Percentiles rank a stretch among this genome's conserved stretches.
These are phyloP conservation scores for Cladophialophora immunda DNA, from an alignment of 2,329 filamentous ascomycete species.

Conservation along the genomic window DNA sequence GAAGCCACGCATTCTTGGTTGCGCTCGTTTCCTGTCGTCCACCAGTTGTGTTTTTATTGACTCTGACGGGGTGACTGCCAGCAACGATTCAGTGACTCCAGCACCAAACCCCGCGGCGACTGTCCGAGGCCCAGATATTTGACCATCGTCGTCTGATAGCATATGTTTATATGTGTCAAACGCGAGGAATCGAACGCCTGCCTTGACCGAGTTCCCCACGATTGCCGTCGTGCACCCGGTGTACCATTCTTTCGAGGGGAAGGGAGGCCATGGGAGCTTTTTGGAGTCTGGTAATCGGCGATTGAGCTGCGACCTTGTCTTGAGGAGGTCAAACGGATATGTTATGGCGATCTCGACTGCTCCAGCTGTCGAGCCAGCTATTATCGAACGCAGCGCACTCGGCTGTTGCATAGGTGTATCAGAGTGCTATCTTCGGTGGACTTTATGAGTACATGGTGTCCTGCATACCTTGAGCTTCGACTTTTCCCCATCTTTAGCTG, in stretches of 20 bases:
- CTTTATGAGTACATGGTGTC: background rate
- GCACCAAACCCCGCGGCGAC: conserved; percentile 94
- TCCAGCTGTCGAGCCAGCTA: conserved; percentile 92
- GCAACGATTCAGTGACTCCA: conserved; percentile 88
- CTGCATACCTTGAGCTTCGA: conserved; percentile 30
- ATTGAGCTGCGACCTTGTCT: conserved; percentile 94
- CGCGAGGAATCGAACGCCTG: conserved; percentile 93
- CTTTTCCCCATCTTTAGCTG: conserved; percentile 29
- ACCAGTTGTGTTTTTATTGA: conserved; percentile 99
- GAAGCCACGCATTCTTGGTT: conserved; percentile 90
- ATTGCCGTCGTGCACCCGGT: conserved; percentile 97
- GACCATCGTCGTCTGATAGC: conserved; percentile 82
- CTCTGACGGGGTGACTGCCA: conserved; percentile 96
- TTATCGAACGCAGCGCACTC: conserved; percentile 84
- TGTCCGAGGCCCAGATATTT: conserved; percentile 87
- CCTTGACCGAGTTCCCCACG: conserved; percentile 95
- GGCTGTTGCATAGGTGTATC: conserved; percentile 58
- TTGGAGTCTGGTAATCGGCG: conserved; percentile 78
- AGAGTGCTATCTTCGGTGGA: conserved; percentile 1
- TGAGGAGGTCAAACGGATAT: conserved; percentile 95
- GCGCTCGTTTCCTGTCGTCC: conserved; percentile 87
- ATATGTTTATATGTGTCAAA: conserved; percentile 93
- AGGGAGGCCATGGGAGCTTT: conserved; percentile 94
- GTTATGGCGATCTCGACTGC: conserved; percentile 96
- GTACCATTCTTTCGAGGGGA: conserved; percentile 88